Conservation (phyloP, 1,284 basidiomycete genomes). For the Pisolithus thermaeus region DNA sequence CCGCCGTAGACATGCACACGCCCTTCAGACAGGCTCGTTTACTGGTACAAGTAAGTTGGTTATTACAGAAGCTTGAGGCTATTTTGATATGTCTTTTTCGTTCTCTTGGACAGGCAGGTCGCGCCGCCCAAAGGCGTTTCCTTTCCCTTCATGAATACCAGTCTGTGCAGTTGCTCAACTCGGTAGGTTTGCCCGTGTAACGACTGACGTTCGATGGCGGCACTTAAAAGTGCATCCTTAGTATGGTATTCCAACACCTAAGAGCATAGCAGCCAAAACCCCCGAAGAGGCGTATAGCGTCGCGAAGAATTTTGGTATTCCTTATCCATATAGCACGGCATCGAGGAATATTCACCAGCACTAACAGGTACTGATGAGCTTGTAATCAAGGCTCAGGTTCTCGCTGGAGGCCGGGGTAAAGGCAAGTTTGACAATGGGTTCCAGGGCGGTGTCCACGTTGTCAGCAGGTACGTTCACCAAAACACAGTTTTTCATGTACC, state of each 20-base stretch:
- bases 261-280: constrained; percentile 82
- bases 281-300: constrained; percentile 88
- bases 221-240: constrained; percentile 27
- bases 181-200: constrained; percentile 44
- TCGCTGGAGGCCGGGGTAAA: constrained; percentile 98
- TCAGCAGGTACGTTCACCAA: constrained; percentile 64
- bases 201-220: background rate
- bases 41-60: constrained; percentile 51
- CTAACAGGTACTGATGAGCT: constrained; percentile 59
- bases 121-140: constrained; percentile 84
- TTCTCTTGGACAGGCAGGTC: constrained; percentile 41
- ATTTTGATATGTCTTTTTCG: background rate
- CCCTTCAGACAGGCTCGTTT: constrained; percentile 56
- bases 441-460: constrained; percentile 96
- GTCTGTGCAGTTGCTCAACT: constrained; percentile 91
- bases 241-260: constrained; percentile 96
- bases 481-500: background rate
- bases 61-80: background rate
- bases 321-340: constrained; percentile 8
- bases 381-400: constrained; percentile 98
- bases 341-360: background rate
- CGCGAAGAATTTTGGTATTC: constrained; percentile 80
- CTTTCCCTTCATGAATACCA: constrained; percentile 99
- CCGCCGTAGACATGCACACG: constrained; percentile 46
- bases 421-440: constrained; percentile 96